phyloP scores from a whole-genome alignment of 2,329 filamentous ascomycete species.

The Scedosporium apiospermum region DNA sequence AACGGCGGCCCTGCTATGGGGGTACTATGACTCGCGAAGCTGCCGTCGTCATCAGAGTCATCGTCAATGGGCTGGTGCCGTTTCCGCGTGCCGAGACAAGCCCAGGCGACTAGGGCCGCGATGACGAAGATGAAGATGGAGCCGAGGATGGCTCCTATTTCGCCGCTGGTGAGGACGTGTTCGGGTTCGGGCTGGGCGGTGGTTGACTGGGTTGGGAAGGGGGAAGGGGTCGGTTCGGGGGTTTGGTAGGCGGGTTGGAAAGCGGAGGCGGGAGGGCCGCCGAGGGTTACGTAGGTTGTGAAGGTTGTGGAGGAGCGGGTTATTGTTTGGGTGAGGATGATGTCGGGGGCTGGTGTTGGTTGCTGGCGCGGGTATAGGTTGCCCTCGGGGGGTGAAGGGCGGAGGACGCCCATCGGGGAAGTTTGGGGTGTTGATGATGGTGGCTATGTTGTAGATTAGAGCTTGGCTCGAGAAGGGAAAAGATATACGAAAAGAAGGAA shows the following conservation, averaged over 20 bases:
- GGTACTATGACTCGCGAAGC: too few relatives aligned
- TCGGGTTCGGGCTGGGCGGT: not conserved
- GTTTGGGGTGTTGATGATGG: not conserved
- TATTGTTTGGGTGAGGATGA: slow-evolving; percentile 27
- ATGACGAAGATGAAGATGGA: slow-evolving; percentile 26
- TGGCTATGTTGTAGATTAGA: not conserved
- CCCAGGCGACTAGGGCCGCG: slow-evolving; percentile 21
- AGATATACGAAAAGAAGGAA: not conserved
- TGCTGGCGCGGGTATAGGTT: not conserved
- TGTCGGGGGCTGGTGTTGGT: not conserved
- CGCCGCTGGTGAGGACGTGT: slow-evolving; percentile 20
- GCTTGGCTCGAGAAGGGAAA: not conserved
- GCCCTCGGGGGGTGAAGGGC: not conserved
- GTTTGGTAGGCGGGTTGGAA: slow-evolving; percentile 7
- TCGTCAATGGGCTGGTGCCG: not conserved
- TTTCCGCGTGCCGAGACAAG: slow-evolving; percentile 16
- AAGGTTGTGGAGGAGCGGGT: slow-evolving; percentile 24
- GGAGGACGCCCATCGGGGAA: not conserved
- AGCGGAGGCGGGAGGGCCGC: slow-evolving; percentile 9
- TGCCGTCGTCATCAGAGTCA: not conserved
- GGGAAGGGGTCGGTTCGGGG: slow-evolving; percentile 9
- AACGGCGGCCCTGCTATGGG: too few relatives aligned
- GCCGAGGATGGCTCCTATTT: slow-evolving; percentile 32
- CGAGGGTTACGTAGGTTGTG: slow-evolving; percentile 23
- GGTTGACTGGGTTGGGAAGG: slow-evolving; percentile 9